These are phyloP conservation scores for Ambrosia artemisiifolia DNA, from an alignment of 129 eudicot genomes.

Conservation along the genomic window DNA sequence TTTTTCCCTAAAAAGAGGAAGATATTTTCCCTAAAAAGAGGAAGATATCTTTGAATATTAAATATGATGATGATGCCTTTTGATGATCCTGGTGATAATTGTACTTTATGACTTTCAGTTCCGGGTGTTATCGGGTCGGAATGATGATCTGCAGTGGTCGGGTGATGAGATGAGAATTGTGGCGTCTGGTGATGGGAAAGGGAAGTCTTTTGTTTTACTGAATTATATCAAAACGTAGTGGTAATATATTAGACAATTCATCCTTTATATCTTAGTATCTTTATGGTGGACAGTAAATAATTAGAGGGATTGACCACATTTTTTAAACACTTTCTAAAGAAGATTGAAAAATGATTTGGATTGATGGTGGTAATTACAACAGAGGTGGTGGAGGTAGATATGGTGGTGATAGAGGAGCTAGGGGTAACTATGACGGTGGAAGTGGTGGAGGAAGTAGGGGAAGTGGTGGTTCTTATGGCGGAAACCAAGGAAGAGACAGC, in stretches of 20 bases:
- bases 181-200: conserved; percentile 92
- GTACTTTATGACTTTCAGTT: conserved; percentile 30
- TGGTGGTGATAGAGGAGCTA: conserved; percentile 50
- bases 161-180: conserved; percentile 89
- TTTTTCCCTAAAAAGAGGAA: too few species aligned
- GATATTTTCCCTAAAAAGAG: too few species aligned
- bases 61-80: too few species aligned
- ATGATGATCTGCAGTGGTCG: conserved; percentile 94
- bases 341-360: too few species aligned
- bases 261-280: too few species aligned
- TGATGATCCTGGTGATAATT: too few species aligned
- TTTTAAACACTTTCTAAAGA: too few species aligned
- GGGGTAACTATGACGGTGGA: conserved; percentile 46
- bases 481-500: conserved; percentile 65
- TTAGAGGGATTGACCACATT: too few species aligned
- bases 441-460: conserved; percentile 54
- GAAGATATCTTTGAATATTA: too few species aligned
- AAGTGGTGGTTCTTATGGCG: conserved; percentile 63
- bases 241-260: too few species aligned
- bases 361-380: conserved; percentile 50
- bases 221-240: too few species aligned
- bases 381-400: conserved; percentile 57
- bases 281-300: too few species aligned
- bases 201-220: conserved; percentile 55
- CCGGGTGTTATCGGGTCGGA: conserved; percentile 78